These are phyloP conservation scores for Strigomonas culicis DNA, from an alignment of 208 protist genomes.

Conservation along the genomic window DNA sequence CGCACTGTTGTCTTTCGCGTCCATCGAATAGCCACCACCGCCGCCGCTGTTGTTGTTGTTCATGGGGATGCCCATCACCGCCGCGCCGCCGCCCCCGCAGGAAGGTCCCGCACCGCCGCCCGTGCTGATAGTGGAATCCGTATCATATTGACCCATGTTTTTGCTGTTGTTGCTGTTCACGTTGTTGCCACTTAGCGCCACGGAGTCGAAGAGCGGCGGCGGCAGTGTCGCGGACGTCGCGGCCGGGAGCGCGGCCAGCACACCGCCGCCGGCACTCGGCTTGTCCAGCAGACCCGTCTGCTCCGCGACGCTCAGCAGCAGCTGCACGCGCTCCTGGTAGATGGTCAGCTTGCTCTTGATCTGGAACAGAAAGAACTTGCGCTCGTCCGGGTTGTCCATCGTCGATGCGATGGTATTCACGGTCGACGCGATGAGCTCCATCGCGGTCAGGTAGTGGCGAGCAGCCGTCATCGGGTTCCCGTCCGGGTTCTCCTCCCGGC, in stretches of 20 bases:
- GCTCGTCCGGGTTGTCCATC: slow-evolving; percentile 28
- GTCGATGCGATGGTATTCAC: slow-evolving; percentile 24
- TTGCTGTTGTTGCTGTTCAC: not conserved
- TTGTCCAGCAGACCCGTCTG: slow-evolving; percentile 62
- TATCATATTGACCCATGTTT: not conserved
- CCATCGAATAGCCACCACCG: not conserved
- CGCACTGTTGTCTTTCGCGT: not conserved
- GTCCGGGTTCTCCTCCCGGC: slow-evolving; percentile 56
- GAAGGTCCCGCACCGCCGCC: slow-evolving; percentile 3
- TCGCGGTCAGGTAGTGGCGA: slow-evolving; percentile 66
- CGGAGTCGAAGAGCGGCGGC: slow-evolving; percentile 20
- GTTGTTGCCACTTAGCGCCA: slow-evolving; percentile 3
- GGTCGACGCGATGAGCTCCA: slow-evolving; percentile 59
- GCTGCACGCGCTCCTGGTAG: slow-evolving; percentile 62
- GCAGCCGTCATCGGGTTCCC: slow-evolving; percentile 73
- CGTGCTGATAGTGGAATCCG: not conserved
- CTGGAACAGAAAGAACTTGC: slow-evolving; percentile 72
- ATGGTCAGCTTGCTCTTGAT: slow-evolving; percentile 48
- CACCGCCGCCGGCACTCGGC: slow-evolving; percentile 24
- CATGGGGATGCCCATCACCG: slow-evolving; percentile 59
- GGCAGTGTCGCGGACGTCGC: slow-evolving; percentile 16
- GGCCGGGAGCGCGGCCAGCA: slow-evolving; percentile 1
- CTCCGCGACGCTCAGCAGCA: slow-evolving; percentile 61
- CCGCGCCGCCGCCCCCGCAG: not conserved
- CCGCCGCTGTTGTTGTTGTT: slow-evolving; percentile 12